Evolutionary conservation across 495 filamentous ascomycete species (phyloP).

Genomic region (Hypoxylon trugodes): DNA sequence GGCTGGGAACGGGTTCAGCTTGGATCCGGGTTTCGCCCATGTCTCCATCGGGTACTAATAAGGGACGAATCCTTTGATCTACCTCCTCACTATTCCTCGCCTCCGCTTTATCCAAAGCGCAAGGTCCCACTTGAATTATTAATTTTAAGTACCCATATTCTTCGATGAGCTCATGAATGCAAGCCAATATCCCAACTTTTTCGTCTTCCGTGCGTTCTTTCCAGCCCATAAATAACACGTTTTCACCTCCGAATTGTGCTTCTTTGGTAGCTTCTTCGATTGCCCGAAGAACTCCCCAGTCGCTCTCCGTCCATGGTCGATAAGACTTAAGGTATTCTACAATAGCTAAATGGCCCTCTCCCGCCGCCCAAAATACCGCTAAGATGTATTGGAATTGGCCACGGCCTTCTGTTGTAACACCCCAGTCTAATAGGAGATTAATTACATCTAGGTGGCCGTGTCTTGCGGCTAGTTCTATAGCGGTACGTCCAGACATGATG

Average conservation of each 20-base stretch:
- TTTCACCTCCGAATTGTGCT: too few species aligned
- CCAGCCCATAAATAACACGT: not conserved
- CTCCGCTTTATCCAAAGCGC: too few species aligned
- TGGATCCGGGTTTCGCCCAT: too few species aligned
- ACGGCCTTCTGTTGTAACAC: slow-evolving; percentile 1
- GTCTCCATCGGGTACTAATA: too few species aligned
- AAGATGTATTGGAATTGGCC: slow-evolving; percentile 9
- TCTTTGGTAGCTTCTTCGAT: not conserved
- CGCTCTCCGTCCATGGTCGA: not conserved
- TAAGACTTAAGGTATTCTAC: slow-evolving; percentile 2
- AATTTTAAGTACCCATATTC: not conserved
- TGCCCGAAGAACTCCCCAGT: not conserved
- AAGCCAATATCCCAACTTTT: not conserved
- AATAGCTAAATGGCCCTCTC: not conserved
- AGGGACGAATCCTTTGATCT: too few species aligned
- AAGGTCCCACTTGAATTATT: not conserved
- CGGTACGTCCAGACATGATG: not conserved
- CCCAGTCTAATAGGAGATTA: slow-evolving; percentile 11
- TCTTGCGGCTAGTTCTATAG: not conserved
- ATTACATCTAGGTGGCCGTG: slow-evolving; percentile 13
- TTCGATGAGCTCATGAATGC: not conserved
- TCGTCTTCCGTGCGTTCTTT: not conserved
- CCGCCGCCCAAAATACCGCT: not conserved
- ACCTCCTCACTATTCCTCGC: too few species aligned
- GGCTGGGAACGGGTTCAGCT: too few species aligned